Base-by-base conservation (phyloP, 202 grass and related monocot species). In the Elaeis oleifera region DNA sequence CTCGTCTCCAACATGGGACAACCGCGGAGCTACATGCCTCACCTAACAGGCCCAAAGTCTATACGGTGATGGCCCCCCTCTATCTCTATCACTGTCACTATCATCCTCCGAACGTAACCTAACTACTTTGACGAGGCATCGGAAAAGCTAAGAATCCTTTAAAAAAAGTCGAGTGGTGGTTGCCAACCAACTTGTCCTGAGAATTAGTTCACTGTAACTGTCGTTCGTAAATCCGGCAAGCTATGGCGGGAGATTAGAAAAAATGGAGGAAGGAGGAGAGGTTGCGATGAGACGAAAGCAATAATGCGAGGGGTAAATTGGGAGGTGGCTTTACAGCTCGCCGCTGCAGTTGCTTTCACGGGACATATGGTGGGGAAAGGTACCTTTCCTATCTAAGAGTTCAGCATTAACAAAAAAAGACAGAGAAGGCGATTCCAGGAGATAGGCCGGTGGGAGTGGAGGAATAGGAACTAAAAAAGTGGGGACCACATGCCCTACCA, bases 261-360 rank as follows among this genome's bases (percentile, higher is more conserved):
- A 39, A 39, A 39, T 2, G 9, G 8, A 36, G 7, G 20, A 56
- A 23, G 20, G 20, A 23, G 5, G 54, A 3, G 6, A 17, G 6
- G 6, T 9, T 4, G n/a, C 21, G 20, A 5, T 55, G n/a, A 55
- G n/a, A 19, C 5, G 3, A 55, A 18, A 55, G 18, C 9, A 19
- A 19, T 22, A 6, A 55, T 55, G 18, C 1, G 32, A n/a, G 66
- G 18, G 29, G 13, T 6, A 48, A 24, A 23, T 24, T 58, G 13
- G 54, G 32, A n/a, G 53, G 54, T 36, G 53, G 15, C 67, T 58
- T 70, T 70, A 70, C 67, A 70, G 67, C 67, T 70, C 67, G 54
- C 29, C 16, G 53, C 3, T 17, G 54, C 67, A 58, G 54, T 48
- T 18, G 54, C 53, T 13, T 58, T 49, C 53, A 70, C 67, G 54